phyloP scores from a whole-genome alignment of 2,329 filamentous ascomycete species.

The Aspergillus persii region DNA sequence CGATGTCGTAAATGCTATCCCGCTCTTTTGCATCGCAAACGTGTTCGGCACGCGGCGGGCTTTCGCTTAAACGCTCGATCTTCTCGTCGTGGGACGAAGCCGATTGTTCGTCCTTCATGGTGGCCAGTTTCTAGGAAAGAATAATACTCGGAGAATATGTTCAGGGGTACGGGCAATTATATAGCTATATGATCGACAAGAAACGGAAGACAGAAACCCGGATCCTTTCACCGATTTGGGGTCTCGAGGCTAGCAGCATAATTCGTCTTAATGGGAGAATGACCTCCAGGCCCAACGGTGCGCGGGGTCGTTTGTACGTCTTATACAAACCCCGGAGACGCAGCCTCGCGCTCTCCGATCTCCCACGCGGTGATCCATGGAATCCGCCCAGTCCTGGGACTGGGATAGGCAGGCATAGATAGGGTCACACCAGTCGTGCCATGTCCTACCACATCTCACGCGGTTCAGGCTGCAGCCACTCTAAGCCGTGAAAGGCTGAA shows the following conservation, averaged over 20 bases:
- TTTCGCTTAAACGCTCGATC: neutral
- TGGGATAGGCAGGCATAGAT: neutral
- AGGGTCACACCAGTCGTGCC: neutral
- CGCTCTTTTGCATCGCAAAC: constrained; percentile 11
- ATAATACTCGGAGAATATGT: neutral
- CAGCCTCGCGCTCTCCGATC: neutral
- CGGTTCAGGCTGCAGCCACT: neutral
- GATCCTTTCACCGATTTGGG: neutral
- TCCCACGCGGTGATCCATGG: neutral
- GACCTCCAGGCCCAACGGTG: no score
- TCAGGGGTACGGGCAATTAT: neutral
- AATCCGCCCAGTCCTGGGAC: neutral
- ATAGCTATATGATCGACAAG: neutral
- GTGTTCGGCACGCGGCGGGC: constrained; percentile 10
- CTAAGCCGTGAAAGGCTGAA: neutral
- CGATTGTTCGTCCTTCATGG: neutral
- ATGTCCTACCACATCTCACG: neutral
- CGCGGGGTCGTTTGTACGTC: neutral
- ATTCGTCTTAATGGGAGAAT: neutral
- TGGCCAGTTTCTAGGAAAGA: neutral
- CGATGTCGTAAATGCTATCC: constrained; percentile 24
- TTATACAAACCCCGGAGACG: neutral
- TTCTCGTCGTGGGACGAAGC: neutral
- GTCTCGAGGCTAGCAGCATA: neutral
- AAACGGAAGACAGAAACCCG: neutral